phyloP scores from a whole-genome alignment of 345 rosid genomes.

The Eucalyptus pauciflora region DNA sequence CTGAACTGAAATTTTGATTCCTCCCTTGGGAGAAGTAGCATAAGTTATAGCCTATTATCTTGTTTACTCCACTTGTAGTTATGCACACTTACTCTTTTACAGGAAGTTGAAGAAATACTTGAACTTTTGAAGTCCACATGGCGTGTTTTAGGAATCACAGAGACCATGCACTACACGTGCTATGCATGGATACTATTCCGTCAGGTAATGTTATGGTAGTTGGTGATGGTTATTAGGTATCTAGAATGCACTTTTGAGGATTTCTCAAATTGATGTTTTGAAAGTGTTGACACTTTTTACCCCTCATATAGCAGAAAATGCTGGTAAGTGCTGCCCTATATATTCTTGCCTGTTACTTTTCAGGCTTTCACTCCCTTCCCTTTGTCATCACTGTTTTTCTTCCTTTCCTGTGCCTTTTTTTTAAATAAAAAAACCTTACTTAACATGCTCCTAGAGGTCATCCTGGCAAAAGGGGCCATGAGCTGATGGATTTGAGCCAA shows the following conservation, averaged over 20 bases:
- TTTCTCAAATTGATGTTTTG: not conserved
- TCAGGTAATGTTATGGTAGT: slow-evolving; percentile 47
- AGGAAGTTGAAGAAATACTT: slow-evolving; percentile 98
- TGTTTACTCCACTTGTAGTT: not conserved
- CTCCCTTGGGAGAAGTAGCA: not conserved
- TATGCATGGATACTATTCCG: slow-evolving; percentile 85
- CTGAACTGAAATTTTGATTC: not conserved
- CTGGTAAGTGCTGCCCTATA: not conserved
- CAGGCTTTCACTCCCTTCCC: not conserved
- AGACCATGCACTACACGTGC: slow-evolving; percentile 92
- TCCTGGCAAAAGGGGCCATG: not conserved
- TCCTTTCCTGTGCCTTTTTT: not conserved
- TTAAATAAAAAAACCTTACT: not conserved
- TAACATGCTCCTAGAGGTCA: not conserved
- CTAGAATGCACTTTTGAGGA: not conserved
- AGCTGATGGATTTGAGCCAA: not conserved
- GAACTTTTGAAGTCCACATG: slow-evolving; percentile 95
- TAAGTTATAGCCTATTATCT: not conserved
- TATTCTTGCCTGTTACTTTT: not conserved
- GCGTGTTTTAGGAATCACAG: slow-evolving; percentile 93
- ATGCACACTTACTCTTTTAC: not conserved
- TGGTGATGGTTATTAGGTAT: not conserved
- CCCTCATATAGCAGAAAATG: not conserved
- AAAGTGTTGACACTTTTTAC: not conserved
- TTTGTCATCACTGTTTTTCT: not conserved